A percentile compares a stretch with the other conserved stretches of the same genome.
Conservation (phyloP, 2,329 filamentous ascomycete genomes). For the Talaromyces verruculosus region DNA sequence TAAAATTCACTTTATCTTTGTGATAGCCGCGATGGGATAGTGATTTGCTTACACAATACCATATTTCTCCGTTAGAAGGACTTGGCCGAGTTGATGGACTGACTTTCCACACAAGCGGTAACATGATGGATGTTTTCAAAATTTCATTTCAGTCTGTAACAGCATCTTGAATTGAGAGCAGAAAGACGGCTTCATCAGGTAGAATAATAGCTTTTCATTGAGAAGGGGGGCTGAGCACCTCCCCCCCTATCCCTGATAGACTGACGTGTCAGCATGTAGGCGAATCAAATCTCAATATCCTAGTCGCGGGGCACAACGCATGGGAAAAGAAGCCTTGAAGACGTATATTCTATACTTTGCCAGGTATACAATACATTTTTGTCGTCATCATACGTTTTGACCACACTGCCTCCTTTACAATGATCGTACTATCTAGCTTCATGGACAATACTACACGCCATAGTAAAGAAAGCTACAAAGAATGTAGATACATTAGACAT, state of each 20-base stretch:
- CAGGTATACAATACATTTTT: not conserved
- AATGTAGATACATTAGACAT: not conserved
- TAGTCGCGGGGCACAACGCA: not conserved
- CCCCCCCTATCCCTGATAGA: not conserved
- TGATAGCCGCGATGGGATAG: no score
- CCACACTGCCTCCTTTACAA: not conserved
- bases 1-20: no score
- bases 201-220: not conserved
- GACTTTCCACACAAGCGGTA: not conserved
- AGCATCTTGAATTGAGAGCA: not conserved
- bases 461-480: not conserved
- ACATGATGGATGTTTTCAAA: not conserved
- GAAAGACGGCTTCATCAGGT: not conserved
- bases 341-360: not conserved
- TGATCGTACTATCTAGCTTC: not conserved
- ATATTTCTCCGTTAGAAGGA: not conserved
- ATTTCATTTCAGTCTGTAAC: not conserved
- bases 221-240: no score
- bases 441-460: not conserved
- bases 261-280: not conserved
- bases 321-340: not conserved
- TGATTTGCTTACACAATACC: not conserved
- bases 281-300: not conserved
- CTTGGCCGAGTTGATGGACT: not conserved
- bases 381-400: not conserved